A percentile compares a stretch with the other conserved stretches of the same genome.
These are phyloP conservation scores for Synchytrium microbalum DNA, from an alignment of 371 early-diverging fungal genomes.

Conservation along the genomic window DNA sequence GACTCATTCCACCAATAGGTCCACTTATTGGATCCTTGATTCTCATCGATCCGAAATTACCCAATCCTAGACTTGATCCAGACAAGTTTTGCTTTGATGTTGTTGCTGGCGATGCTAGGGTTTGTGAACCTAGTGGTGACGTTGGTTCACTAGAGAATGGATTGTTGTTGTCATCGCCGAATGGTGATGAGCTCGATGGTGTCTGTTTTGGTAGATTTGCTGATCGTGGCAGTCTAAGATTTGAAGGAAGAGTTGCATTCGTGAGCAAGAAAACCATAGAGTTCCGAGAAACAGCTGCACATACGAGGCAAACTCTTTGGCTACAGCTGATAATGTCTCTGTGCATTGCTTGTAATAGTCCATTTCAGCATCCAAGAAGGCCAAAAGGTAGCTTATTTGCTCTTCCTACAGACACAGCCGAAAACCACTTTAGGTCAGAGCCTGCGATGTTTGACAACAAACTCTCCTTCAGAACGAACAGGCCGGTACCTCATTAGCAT, in stretches of 20 bases:
- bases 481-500: slow-evolving; percentile 25
- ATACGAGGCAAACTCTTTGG: slow-evolving; percentile 23
- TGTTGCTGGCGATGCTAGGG: neutral
- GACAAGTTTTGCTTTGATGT: neutral
- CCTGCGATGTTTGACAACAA: too few relatives aligned
- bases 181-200: neutral
- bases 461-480: too few relatives aligned
- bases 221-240: slow-evolving; percentile 5
- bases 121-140: neutral
- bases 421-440: too few relatives aligned
- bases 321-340: slow-evolving; percentile 36
- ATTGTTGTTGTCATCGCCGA: neutral
- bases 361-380: slow-evolving; percentile 49
- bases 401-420: slow-evolving; percentile 39
- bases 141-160: neutral
- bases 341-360: slow-evolving; percentile 39
- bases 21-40: neutral
- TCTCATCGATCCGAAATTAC: neutral
- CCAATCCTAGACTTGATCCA: neutral
- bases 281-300: too few relatives aligned
- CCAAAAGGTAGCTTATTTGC: slow-evolving; percentile 44
- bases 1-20: neutral
- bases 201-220: slow-evolving; percentile 1
- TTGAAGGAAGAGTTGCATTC: too few relatives aligned
- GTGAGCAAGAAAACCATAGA: too few relatives aligned